A percentile compares a stretch with the other conserved stretches of the same genome.
phyloP scores from a whole-genome alignment of 176 grass and related monocot genomes.

The Tuctoria greenei region DNA sequence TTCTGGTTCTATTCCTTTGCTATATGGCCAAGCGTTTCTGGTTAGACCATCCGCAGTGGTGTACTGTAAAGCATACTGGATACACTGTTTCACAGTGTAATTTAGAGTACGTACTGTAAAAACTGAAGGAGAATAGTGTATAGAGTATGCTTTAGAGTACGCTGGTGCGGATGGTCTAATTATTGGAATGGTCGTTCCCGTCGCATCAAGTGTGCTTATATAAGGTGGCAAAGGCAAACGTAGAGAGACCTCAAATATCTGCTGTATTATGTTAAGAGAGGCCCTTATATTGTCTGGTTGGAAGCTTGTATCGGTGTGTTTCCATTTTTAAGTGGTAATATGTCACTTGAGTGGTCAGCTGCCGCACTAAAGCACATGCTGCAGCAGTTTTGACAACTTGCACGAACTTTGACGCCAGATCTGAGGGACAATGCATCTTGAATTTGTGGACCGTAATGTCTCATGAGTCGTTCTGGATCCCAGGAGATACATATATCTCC shows the following conservation, averaged over 20 bases:
- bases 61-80: too few species aligned
- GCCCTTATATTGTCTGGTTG: too few species aligned
- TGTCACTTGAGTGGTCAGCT: not conserved
- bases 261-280: too few species aligned
- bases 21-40: not conserved
- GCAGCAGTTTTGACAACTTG: constrained; percentile 11
- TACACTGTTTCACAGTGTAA: too few species aligned
- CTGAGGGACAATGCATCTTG: constrained; percentile 6
- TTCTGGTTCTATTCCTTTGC: not conserved
- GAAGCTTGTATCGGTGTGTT: too few species aligned
- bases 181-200: not conserved
- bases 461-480: constrained; percentile 27
- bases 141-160: too few species aligned
- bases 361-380: constrained; percentile 32
- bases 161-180: too few species aligned
- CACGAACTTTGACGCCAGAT: constrained; percentile 32
- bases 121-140: too few species aligned
- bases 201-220: constrained; percentile 28
- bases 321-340: not conserved
- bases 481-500: constrained; percentile 29
- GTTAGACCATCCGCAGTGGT: too few species aligned
- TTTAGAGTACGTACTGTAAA: too few species aligned
- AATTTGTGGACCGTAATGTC: constrained; percentile 23
- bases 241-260: not conserved
- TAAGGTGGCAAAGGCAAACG: not conserved